A percentile compares a stretch with the other conserved stretches of the same genome.
These are phyloP conservation scores for Fomitopsis palustris DNA, from an alignment of 1,284 basidiomycete species.

Conservation along the genomic window DNA sequence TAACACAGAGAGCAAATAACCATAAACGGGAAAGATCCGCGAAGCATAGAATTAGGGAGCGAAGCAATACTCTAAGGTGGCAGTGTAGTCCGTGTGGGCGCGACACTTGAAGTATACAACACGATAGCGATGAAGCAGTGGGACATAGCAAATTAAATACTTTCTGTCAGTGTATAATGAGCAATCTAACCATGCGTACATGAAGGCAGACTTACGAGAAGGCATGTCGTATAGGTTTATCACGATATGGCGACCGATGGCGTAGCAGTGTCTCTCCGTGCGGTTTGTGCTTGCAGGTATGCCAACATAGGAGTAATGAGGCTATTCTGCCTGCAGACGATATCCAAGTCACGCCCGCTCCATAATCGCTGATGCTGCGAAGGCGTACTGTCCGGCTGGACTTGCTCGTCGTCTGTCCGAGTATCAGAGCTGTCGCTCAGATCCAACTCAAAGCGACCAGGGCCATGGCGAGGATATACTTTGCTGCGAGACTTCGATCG, in stretches of 20 bases:
- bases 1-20: background rate
- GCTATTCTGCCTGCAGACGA: conserved; percentile 71
- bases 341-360: conserved; percentile 64
- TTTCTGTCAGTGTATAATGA: background rate
- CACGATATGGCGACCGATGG: conserved; percentile 11
- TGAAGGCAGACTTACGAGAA: background rate
- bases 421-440: conserved; percentile 27
- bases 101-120: background rate
- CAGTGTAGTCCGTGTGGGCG: background rate
- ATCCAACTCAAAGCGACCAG: conserved; percentile 59
- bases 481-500: conserved; percentile 71
- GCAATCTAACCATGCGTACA: background rate
- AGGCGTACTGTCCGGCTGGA: conserved; percentile 22
- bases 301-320: conserved; percentile 59
- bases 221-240: background rate
- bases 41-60: conserved; percentile 5
- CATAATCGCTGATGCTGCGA: conserved; percentile 38
- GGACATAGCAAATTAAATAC: conserved; percentile 1
- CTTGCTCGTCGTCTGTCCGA: conserved; percentile 23
- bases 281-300: conserved; percentile 28
- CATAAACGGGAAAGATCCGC: background rate
- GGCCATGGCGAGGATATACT: conserved; percentile 57
- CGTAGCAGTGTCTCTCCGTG: conserved; percentile 10
- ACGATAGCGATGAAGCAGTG: background rate
- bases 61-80: background rate